A percentile compares a stretch with the other conserved stretches of the same genome.
phyloP scores from a whole-genome alignment of 2,329 filamentous ascomycete genomes.

The Aspergillus fumigatiaffinis region DNA sequence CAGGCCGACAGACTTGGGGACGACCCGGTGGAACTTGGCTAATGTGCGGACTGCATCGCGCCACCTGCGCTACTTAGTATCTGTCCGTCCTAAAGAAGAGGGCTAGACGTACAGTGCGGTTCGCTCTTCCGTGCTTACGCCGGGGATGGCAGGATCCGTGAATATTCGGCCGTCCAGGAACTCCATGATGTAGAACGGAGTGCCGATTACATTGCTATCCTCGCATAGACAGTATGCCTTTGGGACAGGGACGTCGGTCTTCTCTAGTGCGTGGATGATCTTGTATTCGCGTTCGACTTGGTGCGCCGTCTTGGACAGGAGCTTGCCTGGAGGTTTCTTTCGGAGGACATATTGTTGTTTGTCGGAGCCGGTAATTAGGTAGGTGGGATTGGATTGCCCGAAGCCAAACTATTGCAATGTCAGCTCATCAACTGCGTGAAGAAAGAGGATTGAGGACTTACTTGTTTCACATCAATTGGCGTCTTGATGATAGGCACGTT shows the following conservation, averaged over 20 bases:
- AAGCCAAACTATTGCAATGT: slow-evolving; percentile 75
- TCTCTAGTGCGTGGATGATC: slow-evolving; percentile 77
- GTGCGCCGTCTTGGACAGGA: slow-evolving; percentile 90
- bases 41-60: slow-evolving; percentile 76
- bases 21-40: slow-evolving; percentile 76
- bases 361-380: slow-evolving; percentile 73
- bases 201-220: slow-evolving; percentile 74
- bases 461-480: slow-evolving; percentile 86
- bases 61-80: slow-evolving; percentile 55
- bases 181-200: slow-evolving; percentile 95
- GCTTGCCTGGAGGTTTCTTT: slow-evolving; percentile 94
- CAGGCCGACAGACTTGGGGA: slow-evolving; percentile 63
- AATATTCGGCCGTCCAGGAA: slow-evolving; percentile 93
- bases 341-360: slow-evolving; percentile 78
- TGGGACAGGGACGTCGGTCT: slow-evolving; percentile 81
- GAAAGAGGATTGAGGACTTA: slow-evolving; percentile 36
- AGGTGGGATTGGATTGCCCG: slow-evolving; percentile 96
- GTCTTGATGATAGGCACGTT: slow-evolving; percentile 80
- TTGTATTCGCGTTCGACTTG: slow-evolving; percentile 94
- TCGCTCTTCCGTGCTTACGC: slow-evolving; percentile 63
- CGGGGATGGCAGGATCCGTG: slow-evolving; percentile 79
- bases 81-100: neutral
- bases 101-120: slow-evolving; percentile 58
- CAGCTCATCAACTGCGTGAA: neutral
- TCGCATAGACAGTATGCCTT: slow-evolving; percentile 81